Base-by-base conservation (phyloP, 768 basidiomycete genomes). In the Pholiota microspora region DNA sequence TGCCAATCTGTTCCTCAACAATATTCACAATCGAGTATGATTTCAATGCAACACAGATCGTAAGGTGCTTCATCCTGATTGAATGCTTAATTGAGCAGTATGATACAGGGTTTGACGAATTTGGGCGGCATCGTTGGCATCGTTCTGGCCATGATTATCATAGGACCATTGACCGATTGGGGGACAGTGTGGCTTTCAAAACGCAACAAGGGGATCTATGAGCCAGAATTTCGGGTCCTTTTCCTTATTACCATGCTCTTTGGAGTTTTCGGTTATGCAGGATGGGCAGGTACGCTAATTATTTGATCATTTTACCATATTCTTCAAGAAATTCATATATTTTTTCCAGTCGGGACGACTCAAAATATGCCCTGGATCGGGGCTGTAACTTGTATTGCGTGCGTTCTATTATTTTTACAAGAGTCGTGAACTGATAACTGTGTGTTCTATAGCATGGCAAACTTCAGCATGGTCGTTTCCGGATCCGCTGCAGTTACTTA, bases 311-410 rank as follows among this genome's bases (percentile, higher is more conserved):
- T 16, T 48, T 31, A 3, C 25, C 21, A 23, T 21, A 45, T 18
- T 45, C 28, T 0, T 44, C 27, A n/a, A n/a, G n/a, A n/a, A n/a
- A n/a, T 31, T 31, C 29, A 31, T 31, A 6, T 31, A 6, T 12
- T 21, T 21, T 40, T 21, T 34, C 8, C 48, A 72, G 75, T 67
- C 59, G 75, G 61, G 7, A 75, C 71, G 9, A 68, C 67, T 6
- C 70, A 73, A 54, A 66, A 67, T 23, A 75, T 77, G 72, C 74
- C 74, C 2, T 77, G 75, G 75, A 77, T 75, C 53, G 75, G 75
- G 23, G 75, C 75, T 0, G 75, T 77, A 13, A 68, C 71, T 7
- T 73, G 74, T 45, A 69, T 70, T 35, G 64, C 65, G 70, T 68
- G 18, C 25, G 68, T 62, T 21, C 35, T 16, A 12, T 34, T 25